Evolutionary conservation across 2,329 filamentous ascomycete genomes (phyloP).

Genomic region (Claviceps cyperi): DNA sequence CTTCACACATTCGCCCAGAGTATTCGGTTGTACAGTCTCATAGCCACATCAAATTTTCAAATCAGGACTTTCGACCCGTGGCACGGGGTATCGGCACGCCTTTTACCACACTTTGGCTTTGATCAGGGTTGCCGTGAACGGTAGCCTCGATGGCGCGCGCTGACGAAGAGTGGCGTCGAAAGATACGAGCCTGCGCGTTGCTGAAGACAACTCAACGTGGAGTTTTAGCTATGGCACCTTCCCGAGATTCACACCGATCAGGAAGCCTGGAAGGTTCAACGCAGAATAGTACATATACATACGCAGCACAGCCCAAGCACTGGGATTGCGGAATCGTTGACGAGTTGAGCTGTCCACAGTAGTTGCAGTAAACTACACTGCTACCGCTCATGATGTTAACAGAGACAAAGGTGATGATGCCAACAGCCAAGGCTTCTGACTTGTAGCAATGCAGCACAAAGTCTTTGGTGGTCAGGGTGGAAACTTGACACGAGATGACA

Average conservation of each 20-base stretch:
- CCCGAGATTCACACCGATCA: background rate
- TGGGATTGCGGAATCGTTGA: constrained; percentile 7
- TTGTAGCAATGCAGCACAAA: background rate
- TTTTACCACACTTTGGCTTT: background rate
- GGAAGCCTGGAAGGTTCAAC: background rate
- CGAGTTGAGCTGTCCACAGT: constrained; percentile 9
- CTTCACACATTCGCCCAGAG: background rate
- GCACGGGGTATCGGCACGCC: background rate
- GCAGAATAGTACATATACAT: background rate
- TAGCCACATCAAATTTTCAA: background rate
- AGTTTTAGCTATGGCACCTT: background rate
- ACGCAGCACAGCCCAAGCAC: constrained; percentile 10
- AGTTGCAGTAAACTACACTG: constrained; percentile 6
- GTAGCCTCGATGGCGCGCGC: background rate
- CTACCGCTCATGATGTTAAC: background rate
- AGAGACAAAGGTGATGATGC: background rate
- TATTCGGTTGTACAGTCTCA: background rate
- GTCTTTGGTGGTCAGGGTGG: background rate
- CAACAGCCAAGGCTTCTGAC: background rate
- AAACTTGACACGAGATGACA: background rate
- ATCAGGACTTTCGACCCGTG: background rate
- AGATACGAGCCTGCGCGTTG: background rate
- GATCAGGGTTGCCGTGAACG: background rate
- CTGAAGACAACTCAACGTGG: background rate
- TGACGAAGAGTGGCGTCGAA: background rate